phyloP scores from a whole-genome alignment of 2,329 filamentous ascomycete species.

The Calonectria hongkongensis region DNA sequence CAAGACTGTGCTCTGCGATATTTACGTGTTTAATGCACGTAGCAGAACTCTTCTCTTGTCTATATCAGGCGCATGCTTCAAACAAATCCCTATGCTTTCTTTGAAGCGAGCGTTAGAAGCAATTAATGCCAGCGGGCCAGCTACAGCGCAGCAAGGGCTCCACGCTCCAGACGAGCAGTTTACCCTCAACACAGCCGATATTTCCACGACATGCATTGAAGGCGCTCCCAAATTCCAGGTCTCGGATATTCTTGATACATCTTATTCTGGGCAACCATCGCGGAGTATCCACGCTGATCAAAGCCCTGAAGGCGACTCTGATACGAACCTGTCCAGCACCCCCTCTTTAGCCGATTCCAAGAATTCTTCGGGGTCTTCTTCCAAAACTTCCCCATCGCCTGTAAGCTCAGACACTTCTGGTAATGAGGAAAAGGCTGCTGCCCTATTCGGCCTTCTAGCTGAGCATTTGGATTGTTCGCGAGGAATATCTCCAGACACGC shows the following conservation, averaged over 20 bases:
- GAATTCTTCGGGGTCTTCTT: background rate
- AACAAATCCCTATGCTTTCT: constrained; percentile 2
- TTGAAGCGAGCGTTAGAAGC: background rate
- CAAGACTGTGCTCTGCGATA: constrained; percentile 12
- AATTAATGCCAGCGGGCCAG: background rate
- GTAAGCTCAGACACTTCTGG: background rate
- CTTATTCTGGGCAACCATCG: background rate
- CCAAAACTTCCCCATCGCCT: constrained; percentile 6
- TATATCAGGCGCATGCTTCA: constrained; percentile 1
- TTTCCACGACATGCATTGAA: background rate
- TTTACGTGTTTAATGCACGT: constrained; percentile 10
- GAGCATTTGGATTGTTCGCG: constrained; percentile 6
- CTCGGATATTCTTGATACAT: background rate
- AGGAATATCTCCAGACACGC: constrained; percentile 8
- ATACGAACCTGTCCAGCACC: background rate
- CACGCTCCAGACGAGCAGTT: background rate
- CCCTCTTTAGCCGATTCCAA: background rate
- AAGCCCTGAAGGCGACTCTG: background rate
- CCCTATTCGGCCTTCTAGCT: constrained; percentile 2
- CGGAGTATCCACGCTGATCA: background rate
- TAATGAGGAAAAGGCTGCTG: background rate
- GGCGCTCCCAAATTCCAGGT: background rate
- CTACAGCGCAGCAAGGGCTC: too few species aligned
- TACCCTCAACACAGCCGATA: background rate
- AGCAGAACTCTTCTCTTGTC: constrained; percentile 5